Conservation (phyloP, 1,284 basidiomycete genomes). For the Heimioporus punctisporus region DNA sequence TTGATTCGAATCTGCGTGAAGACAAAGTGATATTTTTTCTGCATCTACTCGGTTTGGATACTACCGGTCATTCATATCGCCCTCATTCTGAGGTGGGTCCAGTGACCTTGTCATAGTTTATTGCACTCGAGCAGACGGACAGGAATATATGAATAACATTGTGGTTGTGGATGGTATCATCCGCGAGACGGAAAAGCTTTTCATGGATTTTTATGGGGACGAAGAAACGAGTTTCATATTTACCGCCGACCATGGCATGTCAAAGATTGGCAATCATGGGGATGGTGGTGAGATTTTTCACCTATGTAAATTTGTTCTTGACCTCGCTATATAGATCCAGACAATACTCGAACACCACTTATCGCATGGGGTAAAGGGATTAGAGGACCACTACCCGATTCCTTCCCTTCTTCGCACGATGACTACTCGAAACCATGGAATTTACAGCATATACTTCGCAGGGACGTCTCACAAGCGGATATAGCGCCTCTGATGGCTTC, state of each 20-base stretch:
- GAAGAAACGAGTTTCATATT: slow-evolving; percentile 81
- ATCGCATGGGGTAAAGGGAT: slow-evolving; percentile 86
- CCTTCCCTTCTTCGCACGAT: slow-evolving; percentile 62
- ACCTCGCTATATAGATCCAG: slow-evolving; percentile 60
- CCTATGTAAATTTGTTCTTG: slow-evolving; percentile 3
- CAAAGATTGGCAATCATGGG: slow-evolving; percentile 87
- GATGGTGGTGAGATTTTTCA: slow-evolving; percentile 67
- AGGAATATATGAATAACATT: slow-evolving; percentile 91
- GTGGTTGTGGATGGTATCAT: slow-evolving; percentile 82
- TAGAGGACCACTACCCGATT: slow-evolving; percentile 63
- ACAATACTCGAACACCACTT: slow-evolving; percentile 86
- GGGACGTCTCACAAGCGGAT: slow-evolving; percentile 87
- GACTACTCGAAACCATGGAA: slow-evolving; percentile 69
- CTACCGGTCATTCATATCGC: slow-evolving; percentile 87
- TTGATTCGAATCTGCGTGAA: slow-evolving; percentile 53
- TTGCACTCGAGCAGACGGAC: slow-evolving; percentile 1
- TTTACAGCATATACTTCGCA: slow-evolving; percentile 55
- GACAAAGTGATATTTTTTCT: slow-evolving; percentile 81
- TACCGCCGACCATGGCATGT: slow-evolving; percentile 94
- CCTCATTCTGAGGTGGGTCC: slow-evolving; percentile 72
- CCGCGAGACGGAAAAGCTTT: slow-evolving; percentile 62
- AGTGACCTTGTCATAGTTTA: not conserved
- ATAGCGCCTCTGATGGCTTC: slow-evolving; percentile 80
- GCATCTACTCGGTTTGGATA: slow-evolving; percentile 86
- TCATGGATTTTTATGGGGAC: slow-evolving; percentile 69